Evolutionary conservation across 768 basidiomycete genomes (phyloP).

Genomic region (Pleurotus eryngii): DNA sequence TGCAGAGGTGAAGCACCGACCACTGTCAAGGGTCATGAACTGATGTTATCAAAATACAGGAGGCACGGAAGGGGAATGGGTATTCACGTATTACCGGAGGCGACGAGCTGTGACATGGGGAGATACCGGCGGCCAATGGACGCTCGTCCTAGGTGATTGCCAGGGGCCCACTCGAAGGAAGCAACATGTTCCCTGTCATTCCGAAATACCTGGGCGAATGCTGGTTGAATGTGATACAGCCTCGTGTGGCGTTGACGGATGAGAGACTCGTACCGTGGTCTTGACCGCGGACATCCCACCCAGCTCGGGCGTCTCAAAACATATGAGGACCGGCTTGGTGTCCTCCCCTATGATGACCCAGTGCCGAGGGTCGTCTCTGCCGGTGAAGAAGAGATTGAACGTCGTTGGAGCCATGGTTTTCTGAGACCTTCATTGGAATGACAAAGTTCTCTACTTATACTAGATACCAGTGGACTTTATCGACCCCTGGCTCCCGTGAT

Average conservation of each 20-base stretch:
- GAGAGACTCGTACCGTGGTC: conserved; percentile 39
- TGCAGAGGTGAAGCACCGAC: conserved; percentile 54
- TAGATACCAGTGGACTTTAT: conserved; percentile 34
- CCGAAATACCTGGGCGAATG: conserved; percentile 32
- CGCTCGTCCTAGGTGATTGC: conserved; percentile 53
- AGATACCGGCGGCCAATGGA: conserved; percentile 51
- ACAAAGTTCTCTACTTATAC: conserved; percentile 33
- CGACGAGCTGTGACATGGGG: conserved; percentile 63
- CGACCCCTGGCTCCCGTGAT: conserved; percentile 47
- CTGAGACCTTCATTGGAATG: conserved; percentile 29
- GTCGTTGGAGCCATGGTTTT: conserved; percentile 35
- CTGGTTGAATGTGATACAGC: conserved; percentile 9
- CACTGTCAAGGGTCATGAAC: conserved; percentile 33
- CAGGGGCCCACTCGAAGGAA: conserved; percentile 46
- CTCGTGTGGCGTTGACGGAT: conserved; percentile 8
- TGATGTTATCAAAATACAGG: conserved; percentile 10
- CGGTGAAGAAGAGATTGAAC: conserved; percentile 67
- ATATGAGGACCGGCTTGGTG: conserved; percentile 55
- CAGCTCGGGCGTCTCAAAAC: conserved; percentile 59
- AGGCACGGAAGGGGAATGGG: conserved; percentile 25
- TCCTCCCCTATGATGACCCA: conserved; percentile 69
- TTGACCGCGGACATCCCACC: conserved; percentile 37
- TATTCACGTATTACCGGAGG: conserved; percentile 48
- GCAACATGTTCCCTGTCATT: conserved; percentile 50
- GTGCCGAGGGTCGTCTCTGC: conserved; percentile 63